Evolutionary conservation across 1,284 basidiomycete species (phyloP).

Genomic region (Moesziomyces antarcticus): DNA sequence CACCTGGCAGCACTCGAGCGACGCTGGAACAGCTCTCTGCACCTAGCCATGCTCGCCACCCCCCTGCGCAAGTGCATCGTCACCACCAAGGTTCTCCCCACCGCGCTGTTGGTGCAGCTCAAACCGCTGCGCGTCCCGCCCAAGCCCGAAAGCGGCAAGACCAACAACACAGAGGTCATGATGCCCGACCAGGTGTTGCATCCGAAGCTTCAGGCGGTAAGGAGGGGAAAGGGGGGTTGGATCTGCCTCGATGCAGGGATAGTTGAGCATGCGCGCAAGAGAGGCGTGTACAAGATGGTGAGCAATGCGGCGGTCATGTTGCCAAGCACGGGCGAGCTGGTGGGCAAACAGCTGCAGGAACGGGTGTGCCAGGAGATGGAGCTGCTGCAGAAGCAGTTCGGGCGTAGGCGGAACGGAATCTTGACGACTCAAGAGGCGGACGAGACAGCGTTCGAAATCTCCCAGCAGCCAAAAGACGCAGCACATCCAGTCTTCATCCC

Average conservation of each 20-base stretch:
- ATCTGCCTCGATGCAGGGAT: constrained; percentile 12
- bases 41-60: constrained; percentile 21
- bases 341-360: constrained; percentile 23
- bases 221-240: constrained; percentile 18
- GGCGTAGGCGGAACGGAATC: too few species aligned
- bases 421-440: too few species aligned
- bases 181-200: constrained; percentile 26
- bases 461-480: too few species aligned
- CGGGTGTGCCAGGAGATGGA: constrained; percentile 19
- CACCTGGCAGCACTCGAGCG: constrained; percentile 12
- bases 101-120: constrained; percentile 26
- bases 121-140: constrained; percentile 20
- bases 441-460: background rate
- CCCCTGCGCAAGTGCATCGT: constrained; percentile 42
- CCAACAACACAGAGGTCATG: constrained; percentile 5
- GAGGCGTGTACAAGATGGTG: constrained; percentile 5
- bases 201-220: constrained; percentile 5
- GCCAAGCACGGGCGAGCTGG: constrained; percentile 4
- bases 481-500: too few species aligned
- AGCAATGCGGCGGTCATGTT: constrained; percentile 10
- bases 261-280: background rate
- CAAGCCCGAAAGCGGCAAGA: background rate
- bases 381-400: too few species aligned
- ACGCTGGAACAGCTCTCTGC: constrained; percentile 23
- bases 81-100: constrained; percentile 22